These are phyloP conservation scores for Cnidoscolus chayamansa DNA, from an alignment of 441 rosid species.

Conservation along the genomic window DNA sequence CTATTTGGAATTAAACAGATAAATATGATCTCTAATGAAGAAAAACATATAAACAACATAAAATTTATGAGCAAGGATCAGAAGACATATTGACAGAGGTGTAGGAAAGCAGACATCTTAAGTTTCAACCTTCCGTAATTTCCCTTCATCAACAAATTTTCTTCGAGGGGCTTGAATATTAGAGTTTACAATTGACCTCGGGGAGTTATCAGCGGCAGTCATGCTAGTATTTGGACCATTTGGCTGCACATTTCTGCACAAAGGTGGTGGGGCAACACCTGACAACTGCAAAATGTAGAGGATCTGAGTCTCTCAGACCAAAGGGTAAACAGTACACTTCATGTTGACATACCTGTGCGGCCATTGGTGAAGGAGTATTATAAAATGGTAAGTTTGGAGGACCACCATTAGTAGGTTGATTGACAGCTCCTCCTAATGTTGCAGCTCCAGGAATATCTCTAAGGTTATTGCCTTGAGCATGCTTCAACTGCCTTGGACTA, in stretches of 20 bases:
- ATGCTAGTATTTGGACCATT: constrained; percentile 56
- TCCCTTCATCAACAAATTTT: constrained; percentile 98
- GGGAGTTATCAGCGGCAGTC: constrained; percentile 53
- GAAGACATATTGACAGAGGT: background rate
- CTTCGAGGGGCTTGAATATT: constrained; percentile 93
- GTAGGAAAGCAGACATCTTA: background rate
- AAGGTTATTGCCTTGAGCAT: constrained; percentile 58
- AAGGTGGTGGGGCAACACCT: constrained; percentile 83
- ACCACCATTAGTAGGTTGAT: constrained; percentile 67
- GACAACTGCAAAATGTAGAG: constrained; percentile 61
- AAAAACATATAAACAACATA: background rate
- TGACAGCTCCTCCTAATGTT: constrained; percentile 37
- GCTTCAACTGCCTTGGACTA: constrained; percentile 66
- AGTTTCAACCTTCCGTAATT: constrained; percentile 74
- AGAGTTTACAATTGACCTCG: constrained; percentile 69
- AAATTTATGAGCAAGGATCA: background rate
- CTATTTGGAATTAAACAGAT: background rate
- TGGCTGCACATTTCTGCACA: constrained; percentile 67
- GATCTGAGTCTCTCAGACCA: constrained; percentile 12
- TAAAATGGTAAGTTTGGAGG: constrained; percentile 60
- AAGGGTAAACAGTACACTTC: constrained; percentile 17
- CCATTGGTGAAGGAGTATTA: constrained; percentile 88
- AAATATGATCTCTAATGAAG: background rate
- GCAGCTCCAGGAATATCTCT: constrained; percentile 56
- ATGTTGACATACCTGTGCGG: constrained; percentile 52